Base-by-base conservation (phyloP, 1,284 basidiomycete species). In the Golubevia pallescens region DNA sequence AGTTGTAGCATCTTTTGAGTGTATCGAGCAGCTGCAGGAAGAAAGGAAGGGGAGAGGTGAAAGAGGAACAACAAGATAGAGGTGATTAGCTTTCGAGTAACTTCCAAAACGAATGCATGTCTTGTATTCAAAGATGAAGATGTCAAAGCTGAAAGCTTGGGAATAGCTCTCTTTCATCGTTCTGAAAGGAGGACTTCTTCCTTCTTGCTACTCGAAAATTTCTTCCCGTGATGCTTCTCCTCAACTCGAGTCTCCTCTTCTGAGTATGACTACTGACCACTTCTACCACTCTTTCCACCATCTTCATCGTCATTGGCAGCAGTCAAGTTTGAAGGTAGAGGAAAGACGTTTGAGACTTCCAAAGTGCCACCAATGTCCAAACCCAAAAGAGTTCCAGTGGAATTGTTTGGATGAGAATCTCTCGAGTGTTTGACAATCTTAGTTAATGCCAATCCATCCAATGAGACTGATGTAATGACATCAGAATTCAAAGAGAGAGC, bases 1-100 rank as follows among this genome's bases (percentile, higher is more conserved):
- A 93, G 91, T 62, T 92, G 90, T 59, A 96, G 88, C 93, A 96
- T 94, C 66, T 92, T 90, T 38, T 90, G 88, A 83, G 95, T 93
- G 86, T 95, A 95, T 67, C 69, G 60, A n/a, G 21, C 14, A 57
- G 68, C 53, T 14, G 63, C 63, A 51, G 23, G 53, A 57, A 10
- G 32, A 16, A 34, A 42, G 23, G 42, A 28, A 42, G n/a, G n/a
- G n/a, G n/a, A n/a, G n/a, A n/a, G n/a, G n/a, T n/a, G n/a, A n/a
- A n/a, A n/a, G n/a, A n/a, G n/a, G n/a, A n/a, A n/a, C n/a, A n/a
- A n/a, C n/a, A n/a, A n/a, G n/a, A n/a, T n/a, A n/a, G n/a, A n/a
- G n/a, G n/a, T n/a, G n/a, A n/a, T n/a, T n/a, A n/a, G n/a, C n/a
- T n/a, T n/a, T n/a, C n/a, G n/a, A n/a, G n/a, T n/a, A n/a, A n/a